Percentiles rank a stretch among this genome's conserved stretches.
Evolutionary conservation across 768 basidiomycete species (phyloP).

Genomic region (Clathrus columnatus): DNA sequence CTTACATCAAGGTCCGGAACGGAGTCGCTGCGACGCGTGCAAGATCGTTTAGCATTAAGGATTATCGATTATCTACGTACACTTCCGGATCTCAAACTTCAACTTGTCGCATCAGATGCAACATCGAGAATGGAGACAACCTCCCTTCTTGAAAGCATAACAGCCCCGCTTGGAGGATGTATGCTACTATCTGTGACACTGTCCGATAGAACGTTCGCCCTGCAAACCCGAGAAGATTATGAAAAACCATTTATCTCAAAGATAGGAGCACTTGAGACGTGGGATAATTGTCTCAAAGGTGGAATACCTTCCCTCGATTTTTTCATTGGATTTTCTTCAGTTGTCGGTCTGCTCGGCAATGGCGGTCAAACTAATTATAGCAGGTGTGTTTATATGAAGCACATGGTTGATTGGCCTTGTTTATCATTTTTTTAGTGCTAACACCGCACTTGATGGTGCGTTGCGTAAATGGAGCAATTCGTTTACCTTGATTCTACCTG

Average conservation of each 20-base stretch:
- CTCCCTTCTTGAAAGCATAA: slow-evolving; percentile 17
- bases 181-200: slow-evolving; percentile 26
- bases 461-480: slow-evolving; percentile 21
- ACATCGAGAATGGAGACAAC: slow-evolving; percentile 17
- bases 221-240: slow-evolving; percentile 23
- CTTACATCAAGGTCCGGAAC: slow-evolving; percentile 30
- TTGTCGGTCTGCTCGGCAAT: slow-evolving; percentile 25
- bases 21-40: slow-evolving; percentile 16
- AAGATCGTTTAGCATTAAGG: slow-evolving; percentile 18
- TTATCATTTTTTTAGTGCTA: slow-evolving; percentile 27
- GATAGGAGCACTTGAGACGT: slow-evolving; percentile 19
- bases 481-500: slow-evolving; percentile 26
- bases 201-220: slow-evolving; percentile 24
- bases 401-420: too few species aligned
- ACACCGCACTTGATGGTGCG: slow-evolving; percentile 24
- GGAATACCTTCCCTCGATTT: slow-evolving; percentile 25
- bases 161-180: slow-evolving; percentile 24
- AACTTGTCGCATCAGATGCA: slow-evolving; percentile 26
- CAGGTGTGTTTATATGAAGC: slow-evolving; percentile 16
- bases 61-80: slow-evolving; percentile 24
- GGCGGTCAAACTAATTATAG: slow-evolving; percentile 33
- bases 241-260: slow-evolving; percentile 22
- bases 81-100: slow-evolving; percentile 21
- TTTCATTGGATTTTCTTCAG: slow-evolving; percentile 27
- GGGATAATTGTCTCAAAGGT: slow-evolving; percentile 19